A percentile compares a stretch with the other conserved stretches of the same genome.
Evolutionary conservation across 108 stramenopile species (phyloP).

Genomic region (Pseudonitzschia delicatissima): DNA sequence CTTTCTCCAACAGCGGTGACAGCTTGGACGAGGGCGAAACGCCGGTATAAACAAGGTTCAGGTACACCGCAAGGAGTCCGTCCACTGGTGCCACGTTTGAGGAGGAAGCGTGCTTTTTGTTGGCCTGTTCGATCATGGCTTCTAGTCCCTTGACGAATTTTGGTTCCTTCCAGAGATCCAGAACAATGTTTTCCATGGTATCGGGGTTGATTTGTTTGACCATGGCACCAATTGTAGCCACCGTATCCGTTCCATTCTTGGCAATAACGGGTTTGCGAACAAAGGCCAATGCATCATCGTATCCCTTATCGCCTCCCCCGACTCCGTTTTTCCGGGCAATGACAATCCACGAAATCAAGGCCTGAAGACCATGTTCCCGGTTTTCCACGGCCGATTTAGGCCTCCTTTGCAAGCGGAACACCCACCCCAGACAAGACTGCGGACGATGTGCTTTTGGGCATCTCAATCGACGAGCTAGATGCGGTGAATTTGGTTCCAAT

Average conservation of each 20-base stretch:
- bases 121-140: constrained; percentile 50
- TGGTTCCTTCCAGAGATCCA: constrained; percentile 45
- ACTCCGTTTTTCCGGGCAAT: constrained; percentile 26
- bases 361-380: constrained; percentile 42
- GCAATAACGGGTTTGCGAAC: constrained; percentile 44
- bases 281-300: constrained; percentile 53
- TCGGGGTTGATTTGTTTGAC: constrained; percentile 32
- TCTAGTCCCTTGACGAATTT: constrained; percentile 47
- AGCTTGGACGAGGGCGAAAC: constrained; percentile 31
- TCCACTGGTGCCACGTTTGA: constrained; percentile 63
- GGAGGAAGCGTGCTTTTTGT: constrained; percentile 59
- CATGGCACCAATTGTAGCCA: constrained; percentile 20
- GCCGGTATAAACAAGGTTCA: constrained; percentile 37
- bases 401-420: constrained; percentile 47
- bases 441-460: constrained; percentile 7
- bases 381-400: constrained; percentile 37
- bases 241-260: constrained; percentile 46
- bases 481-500: constrained; percentile 14
- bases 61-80: constrained; percentile 57
- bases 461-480: neutral
- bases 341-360: constrained; percentile 62
- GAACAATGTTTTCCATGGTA: constrained; percentile 40
- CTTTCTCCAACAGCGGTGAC: constrained; percentile 46
- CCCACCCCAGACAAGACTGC: constrained; percentile 15
- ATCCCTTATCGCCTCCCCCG: constrained; percentile 10